Evolutionary conservation across 345 rosid species (phyloP), one percentile per base, ranked within the genome.

Genomic region (Reutealis trisperma): DNA sequence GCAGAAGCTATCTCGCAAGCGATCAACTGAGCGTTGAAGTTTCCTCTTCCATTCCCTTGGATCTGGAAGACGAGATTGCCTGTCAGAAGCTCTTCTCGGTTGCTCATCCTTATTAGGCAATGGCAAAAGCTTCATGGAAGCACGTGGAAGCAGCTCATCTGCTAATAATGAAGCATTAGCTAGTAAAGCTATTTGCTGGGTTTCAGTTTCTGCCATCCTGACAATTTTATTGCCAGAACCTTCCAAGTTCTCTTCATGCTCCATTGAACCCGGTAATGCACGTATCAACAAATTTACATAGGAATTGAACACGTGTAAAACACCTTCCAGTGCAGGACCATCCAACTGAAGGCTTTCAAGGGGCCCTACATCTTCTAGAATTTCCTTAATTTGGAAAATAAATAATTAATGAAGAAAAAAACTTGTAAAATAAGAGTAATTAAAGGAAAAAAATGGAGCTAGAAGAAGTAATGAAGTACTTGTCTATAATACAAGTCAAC

Each of bases 1-100:
- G 78, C 99, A 95, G 79, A 92, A 93, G 85, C 92, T 92, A 85
- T 95, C 98, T 70, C 99, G 79, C 85, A 95, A 68, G 11, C 89
- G 83, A 78, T 95, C 99, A 41, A 92, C 96, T 2, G 84, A 88
- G 21, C 92, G 88, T 72, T 89, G 96, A 76, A 95, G 96, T 81
- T 86, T 89, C 78, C 62, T 90, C 87, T 95, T 93, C 94, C 92
- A 92, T 74, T 95, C 97, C 80, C 92, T 86, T 72, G 88, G 99
- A 73, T 93, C 96, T 3, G 98, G 97, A 61, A 88, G 75, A 69
- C 88, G 93, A 70, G 78, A 84, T 74, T 89, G 93, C 85, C 83
- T 89, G 2, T 90, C 89, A 10, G 97, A 77, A 77, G 85, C 83
- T 84, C 85, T 84, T 79, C 88, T 87, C n/a, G 87, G 74, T 57